These are phyloP conservation scores for Besnoitia besnoiti DNA, from an alignment of 169 alveolate species.

Conservation along the genomic window DNA sequence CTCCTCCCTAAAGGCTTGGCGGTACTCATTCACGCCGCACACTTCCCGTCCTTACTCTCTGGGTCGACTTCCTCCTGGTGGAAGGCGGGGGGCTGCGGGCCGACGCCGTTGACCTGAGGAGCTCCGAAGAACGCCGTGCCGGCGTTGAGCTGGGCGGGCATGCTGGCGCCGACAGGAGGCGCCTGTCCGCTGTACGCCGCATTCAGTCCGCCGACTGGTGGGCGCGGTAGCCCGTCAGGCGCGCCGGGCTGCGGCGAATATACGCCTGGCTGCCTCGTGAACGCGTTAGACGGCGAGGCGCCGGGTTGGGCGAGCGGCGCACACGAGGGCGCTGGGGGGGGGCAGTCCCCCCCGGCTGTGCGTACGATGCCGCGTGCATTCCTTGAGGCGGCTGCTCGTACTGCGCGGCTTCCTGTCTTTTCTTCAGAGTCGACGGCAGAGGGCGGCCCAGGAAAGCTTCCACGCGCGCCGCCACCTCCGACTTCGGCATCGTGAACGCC, in stretches of 20 bases:
- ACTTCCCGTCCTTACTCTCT: neutral
- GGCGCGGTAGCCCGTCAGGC: neutral
- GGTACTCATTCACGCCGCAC: too few relatives aligned
- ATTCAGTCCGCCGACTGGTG: neutral
- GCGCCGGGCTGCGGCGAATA: neutral
- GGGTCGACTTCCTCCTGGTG: neutral
- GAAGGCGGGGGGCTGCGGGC: neutral
- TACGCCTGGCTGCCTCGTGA: neutral
- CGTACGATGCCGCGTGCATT: neutral
- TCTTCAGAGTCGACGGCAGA: constrained; percentile 28
- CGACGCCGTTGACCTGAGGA: neutral
- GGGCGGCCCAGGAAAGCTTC: constrained; percentile 50
- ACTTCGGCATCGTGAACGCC: neutral
- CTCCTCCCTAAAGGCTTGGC: too few relatives aligned
- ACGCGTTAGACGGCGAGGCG: neutral
- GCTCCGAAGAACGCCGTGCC: neutral
- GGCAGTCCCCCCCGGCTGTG: neutral
- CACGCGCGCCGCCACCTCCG: constrained; percentile 19
- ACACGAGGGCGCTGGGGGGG: neutral
- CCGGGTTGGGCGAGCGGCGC: neutral
- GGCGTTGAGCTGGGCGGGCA: neutral
- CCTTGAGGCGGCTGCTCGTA: neutral
- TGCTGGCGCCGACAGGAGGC: neutral
- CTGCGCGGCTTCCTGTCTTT: constrained; percentile 13
- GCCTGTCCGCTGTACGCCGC: neutral